Evolutionary conservation across 2,329 filamentous ascomycete species (phyloP), one percentile per base, ranked within the genome.

Genomic region (Botryotinia calthae): DNA sequence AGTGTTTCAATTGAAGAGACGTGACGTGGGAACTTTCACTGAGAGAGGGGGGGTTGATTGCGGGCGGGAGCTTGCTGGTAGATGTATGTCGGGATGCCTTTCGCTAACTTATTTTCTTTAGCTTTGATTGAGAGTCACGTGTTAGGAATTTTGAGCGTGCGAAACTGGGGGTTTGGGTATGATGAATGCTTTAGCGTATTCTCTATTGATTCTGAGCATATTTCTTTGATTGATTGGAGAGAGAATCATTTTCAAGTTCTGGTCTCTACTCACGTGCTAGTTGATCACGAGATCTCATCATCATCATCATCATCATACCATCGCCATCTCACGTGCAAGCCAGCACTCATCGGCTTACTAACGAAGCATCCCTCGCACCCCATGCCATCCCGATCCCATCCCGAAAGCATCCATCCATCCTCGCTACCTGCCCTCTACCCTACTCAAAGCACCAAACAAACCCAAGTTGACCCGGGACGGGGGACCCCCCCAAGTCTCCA

Each of bases 1-100:
- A 75, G 76, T 54, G 74, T 76, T 75, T 79, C 79, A 81, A 86
- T 84, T 81, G 84, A 83, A 81, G 79, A 80, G 80, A 78, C 58
- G 51, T 28, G 34, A 28, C 59, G 70, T 54, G n/a, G 51, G 40
- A 34, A 34, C n/a, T 34, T 37, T 37, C 37, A 37, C 37, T 8
- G 37, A 37, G 37, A 9, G 34, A 7, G 34, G 44, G 40, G 46
- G 51, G 34, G 40, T 46, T 54, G 44, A 76, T 80, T 54, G 48
- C 48, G 48, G 48, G 80, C 51, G 51, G 79, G 82, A 80, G 80
- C 74, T 76, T 70, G 74, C 75, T 75, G 74, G 48, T 56, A n/a
- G n/a, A n/a, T 56, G 31, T 48, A 42, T 54, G 65, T 67, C 65
- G 65, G 65, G 65, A 56, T 42, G 65, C 25, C 64, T 67, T 56